Base-by-base conservation (phyloP, 345 rosid species). In the Litchi chinensis region DNA sequence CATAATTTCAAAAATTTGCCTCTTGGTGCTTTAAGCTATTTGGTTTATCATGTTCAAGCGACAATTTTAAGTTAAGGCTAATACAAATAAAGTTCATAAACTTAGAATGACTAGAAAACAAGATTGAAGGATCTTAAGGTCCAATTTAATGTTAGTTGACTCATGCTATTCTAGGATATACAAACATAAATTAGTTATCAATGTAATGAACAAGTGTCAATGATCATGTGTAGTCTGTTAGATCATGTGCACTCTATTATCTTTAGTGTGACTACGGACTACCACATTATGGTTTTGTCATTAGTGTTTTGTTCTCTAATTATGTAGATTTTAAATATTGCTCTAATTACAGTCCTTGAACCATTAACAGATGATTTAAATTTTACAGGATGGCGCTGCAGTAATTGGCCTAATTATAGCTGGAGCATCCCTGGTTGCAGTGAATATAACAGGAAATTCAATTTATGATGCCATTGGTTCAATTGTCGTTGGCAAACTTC, bases 381-480 rank as follows among this genome's bases (percentile, higher is more conserved):
- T 74, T 77, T 76, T 70, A 68, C 92, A 95, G 99, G 99, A 95
- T 88, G 97, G 99, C 1, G 99, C 99, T 85, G 99, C 99, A 28
- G 99, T 95, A 76, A 86, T 96, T 69, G 98, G 99, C 71, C 93
- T 95, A 80, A 89, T 88, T 65, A 90, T 95, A 76, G 99, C 99
- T 68, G 99, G 86, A 12, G 97, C 95, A 60, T 94, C 99, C 43
- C 82, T 95, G 79, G 83, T 95, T 81, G 97, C 99, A 8, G 99
- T 95, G 76, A 93, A 85, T 82, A 56, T 70, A 74, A 92, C 99
- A 2, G 98, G 97, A 65, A 95, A 95, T 88, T 86, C 97, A 75
- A 94, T 95, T 43, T 95, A 93, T 82, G 99, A 95, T 88, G 95
- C 99, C 59, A 83, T 93, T 48, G 99, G 99, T 70, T 95, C 99